Evolutionary conservation across 805 yeast genomes (phyloP).

Genomic region (Suhomyces faveliae): DNA sequence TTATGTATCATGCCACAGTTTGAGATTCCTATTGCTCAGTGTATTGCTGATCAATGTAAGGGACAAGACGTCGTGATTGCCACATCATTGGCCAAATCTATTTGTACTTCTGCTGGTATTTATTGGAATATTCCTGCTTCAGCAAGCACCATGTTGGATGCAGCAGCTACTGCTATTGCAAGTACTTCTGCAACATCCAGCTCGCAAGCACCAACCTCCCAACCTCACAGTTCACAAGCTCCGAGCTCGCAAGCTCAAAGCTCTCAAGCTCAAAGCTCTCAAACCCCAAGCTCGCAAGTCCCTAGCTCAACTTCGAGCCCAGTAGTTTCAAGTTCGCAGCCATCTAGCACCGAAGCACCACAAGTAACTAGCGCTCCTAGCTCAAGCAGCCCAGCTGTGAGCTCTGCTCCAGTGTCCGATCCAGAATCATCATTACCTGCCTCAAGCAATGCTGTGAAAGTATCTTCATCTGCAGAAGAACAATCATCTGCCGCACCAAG

Average conservation of each 20-base stretch:
- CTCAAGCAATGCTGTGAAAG: constrained; percentile 42
- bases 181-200: constrained; percentile 8
- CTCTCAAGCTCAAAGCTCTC: neutral
- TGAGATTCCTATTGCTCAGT: constrained; percentile 42
- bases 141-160: constrained; percentile 25
- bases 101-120: constrained; percentile 45
- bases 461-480: constrained; percentile 1
- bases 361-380: constrained; percentile 5
- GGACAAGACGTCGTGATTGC: constrained; percentile 38
- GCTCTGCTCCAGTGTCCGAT: constrained; percentile 47
- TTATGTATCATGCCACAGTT: constrained; percentile 49
- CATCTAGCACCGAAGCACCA: constrained; percentile 2
- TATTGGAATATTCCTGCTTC: constrained; percentile 48
- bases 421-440: too few relatives aligned
- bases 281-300: neutral
- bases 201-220: constrained; percentile 5
- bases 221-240: neutral
- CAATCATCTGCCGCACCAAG: constrained; percentile 5
- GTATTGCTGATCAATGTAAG: constrained; percentile 38
- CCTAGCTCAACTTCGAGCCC: neutral
- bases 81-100: constrained; percentile 38
- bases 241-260: constrained; percentile 2
- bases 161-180: constrained; percentile 26
- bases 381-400: constrained; percentile 35
- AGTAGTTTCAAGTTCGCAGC: neutral